These are phyloP conservation scores for Encephalitozoon cuniculi DNA, from an alignment of 371 early-diverging fungal species.

Conservation along the genomic window DNA sequence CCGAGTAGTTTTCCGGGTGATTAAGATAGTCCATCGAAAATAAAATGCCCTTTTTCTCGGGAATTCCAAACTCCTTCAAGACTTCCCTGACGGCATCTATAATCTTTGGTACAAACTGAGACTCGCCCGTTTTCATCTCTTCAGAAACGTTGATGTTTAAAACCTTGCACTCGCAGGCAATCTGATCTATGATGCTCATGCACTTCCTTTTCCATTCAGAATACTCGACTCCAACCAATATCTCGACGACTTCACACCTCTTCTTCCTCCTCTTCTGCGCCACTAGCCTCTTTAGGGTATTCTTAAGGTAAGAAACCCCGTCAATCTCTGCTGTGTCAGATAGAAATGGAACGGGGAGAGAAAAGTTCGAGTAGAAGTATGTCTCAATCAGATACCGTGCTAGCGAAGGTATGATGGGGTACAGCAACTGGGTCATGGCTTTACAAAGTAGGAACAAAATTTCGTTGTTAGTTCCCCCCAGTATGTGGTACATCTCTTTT, in stretches of 20 bases:
- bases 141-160: background rate
- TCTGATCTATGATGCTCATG: slow-evolving; percentile 27
- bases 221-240: slow-evolving; percentile 29
- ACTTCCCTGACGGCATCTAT: background rate
- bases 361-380: slow-evolving; percentile 34
- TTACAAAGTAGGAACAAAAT: slow-evolving; percentile 26
- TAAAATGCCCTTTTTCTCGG: slow-evolving; percentile 32
- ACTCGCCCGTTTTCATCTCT: background rate
- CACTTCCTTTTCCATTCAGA: slow-evolving; percentile 48
- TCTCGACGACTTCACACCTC: slow-evolving; percentile 10
- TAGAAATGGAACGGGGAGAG: slow-evolving; percentile 3
- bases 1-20: slow-evolving; percentile 24
- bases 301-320: slow-evolving; percentile 31
- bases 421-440: slow-evolving; percentile 26
- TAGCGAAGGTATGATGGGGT: slow-evolving; percentile 50
- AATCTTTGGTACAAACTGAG: background rate
- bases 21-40: slow-evolving; percentile 52
- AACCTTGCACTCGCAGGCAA: background rate
- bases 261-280: background rate
- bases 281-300: slow-evolving; percentile 10
- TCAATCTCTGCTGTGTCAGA: background rate
- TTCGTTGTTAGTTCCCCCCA: slow-evolving; percentile 17
- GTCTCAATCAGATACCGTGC: slow-evolving; percentile 26
- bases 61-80: slow-evolving; percentile 9
- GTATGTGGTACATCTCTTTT: slow-evolving; percentile 65